phyloP scores from a whole-genome alignment of 1,284 basidiomycete species.

The Laetiporus sulphureus region DNA sequence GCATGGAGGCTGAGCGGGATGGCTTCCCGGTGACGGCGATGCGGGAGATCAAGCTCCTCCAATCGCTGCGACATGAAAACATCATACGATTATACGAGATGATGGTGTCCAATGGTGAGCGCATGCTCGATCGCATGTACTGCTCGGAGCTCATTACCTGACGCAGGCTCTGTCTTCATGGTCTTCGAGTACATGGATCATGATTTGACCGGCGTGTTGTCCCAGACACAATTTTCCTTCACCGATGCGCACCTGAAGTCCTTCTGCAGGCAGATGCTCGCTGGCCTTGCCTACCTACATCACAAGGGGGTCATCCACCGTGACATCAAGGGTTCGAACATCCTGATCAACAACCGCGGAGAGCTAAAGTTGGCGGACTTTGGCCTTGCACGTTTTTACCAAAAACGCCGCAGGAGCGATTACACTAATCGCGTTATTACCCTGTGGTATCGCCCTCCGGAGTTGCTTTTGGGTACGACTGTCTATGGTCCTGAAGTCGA shows the following conservation, averaged over 20 bases:
- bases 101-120: constrained; percentile 93
- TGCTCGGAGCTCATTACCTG: constrained; percentile 2
- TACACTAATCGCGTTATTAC: constrained; percentile 99
- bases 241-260: constrained; percentile 89
- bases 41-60: constrained; percentile 97
- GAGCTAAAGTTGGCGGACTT: constrained; percentile 97
- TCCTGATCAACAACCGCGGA: constrained; percentile 89
- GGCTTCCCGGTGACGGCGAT: constrained; percentile 99
- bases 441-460: constrained; percentile 97
- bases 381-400: constrained; percentile 95
- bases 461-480: constrained; percentile 92
- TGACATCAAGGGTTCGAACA: constrained; percentile 98
- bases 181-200: constrained; percentile 99
- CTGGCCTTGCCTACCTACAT: constrained; percentile 91
- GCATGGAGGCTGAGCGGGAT: constrained; percentile 97
- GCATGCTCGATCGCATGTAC: neutral
- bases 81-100: constrained; percentile 91
- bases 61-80: constrained; percentile 86
- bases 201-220: constrained; percentile 92
- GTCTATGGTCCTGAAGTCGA: constrained; percentile 98
- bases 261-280: constrained; percentile 90
- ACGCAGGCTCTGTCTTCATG: constrained; percentile 91
- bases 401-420: constrained; percentile 83
- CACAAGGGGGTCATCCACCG: constrained; percentile 94
- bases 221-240: constrained; percentile 85